Evolutionary conservation across 2,329 filamentous ascomycete genomes (phyloP).

Genomic region (Fusarium sp.): DNA sequence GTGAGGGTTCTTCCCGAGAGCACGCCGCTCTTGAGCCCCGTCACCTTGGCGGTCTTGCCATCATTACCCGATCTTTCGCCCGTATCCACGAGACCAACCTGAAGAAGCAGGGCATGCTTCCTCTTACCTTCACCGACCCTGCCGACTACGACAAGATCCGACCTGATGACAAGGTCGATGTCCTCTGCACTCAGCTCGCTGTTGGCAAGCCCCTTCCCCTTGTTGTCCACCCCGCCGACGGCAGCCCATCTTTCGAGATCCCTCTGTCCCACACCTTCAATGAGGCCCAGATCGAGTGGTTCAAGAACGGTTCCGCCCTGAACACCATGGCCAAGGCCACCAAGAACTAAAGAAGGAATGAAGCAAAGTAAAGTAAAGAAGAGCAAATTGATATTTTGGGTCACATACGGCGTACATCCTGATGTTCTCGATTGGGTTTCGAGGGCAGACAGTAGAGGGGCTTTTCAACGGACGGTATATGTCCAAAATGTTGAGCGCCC

Average conservation of each 20-base stretch:
- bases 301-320: slow-evolving; percentile 95
- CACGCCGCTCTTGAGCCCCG: slow-evolving; percentile 97
- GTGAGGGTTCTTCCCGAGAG: slow-evolving; percentile 96
- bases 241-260: slow-evolving; percentile 76
- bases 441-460: slow-evolving; percentile 40
- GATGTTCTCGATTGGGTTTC: slow-evolving; percentile 38
- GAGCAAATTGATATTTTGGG: slow-evolving; percentile 37
- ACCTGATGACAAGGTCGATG: slow-evolving; percentile 88
- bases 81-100: slow-evolving; percentile 99
- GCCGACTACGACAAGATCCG: slow-evolving; percentile 98
- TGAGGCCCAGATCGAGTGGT: slow-evolving; percentile 97
- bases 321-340: slow-evolving; percentile 95
- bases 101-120: slow-evolving; percentile 99
- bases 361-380: slow-evolving; percentile 19
- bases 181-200: slow-evolving; percentile 86
- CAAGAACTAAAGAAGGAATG: slow-evolving; percentile 44
- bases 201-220: slow-evolving; percentile 94
- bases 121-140: slow-evolving; percentile 91
- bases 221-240: slow-evolving; percentile 89
- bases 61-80: slow-evolving; percentile 94
- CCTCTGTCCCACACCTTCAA: slow-evolving; percentile 97
- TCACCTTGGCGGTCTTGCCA: slow-evolving; percentile 94
- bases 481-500: slow-evolving; percentile 25
- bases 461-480: slow-evolving; percentile 27
- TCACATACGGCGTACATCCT: slow-evolving; percentile 41